phyloP scores from a whole-genome alignment of 306 rosid genomes.

The Begonia fuchsioides region DNA sequence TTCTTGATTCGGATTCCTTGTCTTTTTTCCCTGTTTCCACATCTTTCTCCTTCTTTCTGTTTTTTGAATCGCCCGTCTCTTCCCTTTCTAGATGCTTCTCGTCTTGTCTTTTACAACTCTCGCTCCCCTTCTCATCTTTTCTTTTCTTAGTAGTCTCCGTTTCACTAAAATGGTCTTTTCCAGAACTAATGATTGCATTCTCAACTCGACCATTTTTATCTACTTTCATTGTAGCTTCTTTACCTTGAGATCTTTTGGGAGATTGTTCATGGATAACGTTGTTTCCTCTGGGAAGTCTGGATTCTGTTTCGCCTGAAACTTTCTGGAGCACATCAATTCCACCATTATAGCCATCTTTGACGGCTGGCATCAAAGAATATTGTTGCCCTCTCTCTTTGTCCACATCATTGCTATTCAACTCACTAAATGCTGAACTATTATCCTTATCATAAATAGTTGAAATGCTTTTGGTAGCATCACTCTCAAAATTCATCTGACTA shows the following conservation, averaged over 20 bases:
- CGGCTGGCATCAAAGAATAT: conserved; percentile 23
- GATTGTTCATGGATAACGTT: conserved; percentile 16
- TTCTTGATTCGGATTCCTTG: conserved; percentile 60
- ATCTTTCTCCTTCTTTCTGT: conserved; percentile 37
- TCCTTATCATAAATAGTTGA: conserved; percentile 6
- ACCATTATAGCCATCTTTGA: conserved; percentile 21
- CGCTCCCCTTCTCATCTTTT: conserved; percentile 42
- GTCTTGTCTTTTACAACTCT: conserved; percentile 41
- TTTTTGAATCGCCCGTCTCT: conserved; percentile 38
- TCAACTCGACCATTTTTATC: conserved; percentile 35
- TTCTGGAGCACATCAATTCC: conserved; percentile 32
- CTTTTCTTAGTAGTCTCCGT: conserved; percentile 33
- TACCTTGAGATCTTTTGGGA: conserved; percentile 17
- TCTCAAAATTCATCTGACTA: conserved; percentile 18
- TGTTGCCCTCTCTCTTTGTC: conserved; percentile 21
- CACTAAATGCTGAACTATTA: conserved; percentile 6
- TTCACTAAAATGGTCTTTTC: conserved; percentile 37
- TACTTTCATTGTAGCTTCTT: conserved; percentile 31
- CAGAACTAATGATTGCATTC: conserved; percentile 26
- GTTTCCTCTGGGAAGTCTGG: no score
- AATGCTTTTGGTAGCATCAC: conserved; percentile 20
- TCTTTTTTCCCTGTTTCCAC: conserved; percentile 32
- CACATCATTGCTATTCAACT: conserved; percentile 22
- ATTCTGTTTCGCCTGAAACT: conserved; percentile 14
- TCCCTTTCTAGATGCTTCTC: conserved; percentile 47